Base-by-base conservation (phyloP, 2,329 filamentous ascomycete genomes). In the Blastomyces gilchristii region DNA sequence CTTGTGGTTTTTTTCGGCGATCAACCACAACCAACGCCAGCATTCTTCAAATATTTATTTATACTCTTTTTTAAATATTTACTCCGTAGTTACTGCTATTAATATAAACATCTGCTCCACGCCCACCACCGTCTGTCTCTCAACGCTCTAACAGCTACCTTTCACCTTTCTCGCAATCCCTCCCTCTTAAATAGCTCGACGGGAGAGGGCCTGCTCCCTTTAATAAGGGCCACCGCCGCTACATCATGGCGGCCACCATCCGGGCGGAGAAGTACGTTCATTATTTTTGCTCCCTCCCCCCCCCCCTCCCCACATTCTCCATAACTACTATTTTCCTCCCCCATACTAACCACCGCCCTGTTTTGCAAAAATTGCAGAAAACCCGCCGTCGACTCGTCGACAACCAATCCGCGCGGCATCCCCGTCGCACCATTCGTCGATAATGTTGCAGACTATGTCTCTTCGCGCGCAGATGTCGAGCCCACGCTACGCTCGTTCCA, bases 371-470 rank as follows among this genome's bases (percentile, higher is more conserved):
- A 31, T 31, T 68, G 67, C 67, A 67, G 63, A 66, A 72, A 65
- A 63, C 62, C 50, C 54, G 39, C 57, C 49, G 63, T 57, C 22
- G 43, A 52, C n/a, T 64, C 64, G 62, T 65, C 70, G 34, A 64
- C 71, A 68, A 76, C 77, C 59, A 79, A 79, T 67, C 73, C 77
- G 54, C 77, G 77, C 65, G 78, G 78, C 39, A 80, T 79, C 65
- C 77, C 77, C 64, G 70, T 72, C 31, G 78, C 78, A 50, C 78
- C 78, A 56, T 80, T 79, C 69, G 73, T 80, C 72, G 75, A 77
- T 70, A 73, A 78, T 72, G 77, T 80, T 50, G 67, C 69, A 66
- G 77, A 79, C 69, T 80, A 80, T 65, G 77, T 80, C 67, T 75
- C 77, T 54, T 74, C 73, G 6, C 74, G 77, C 63, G 73, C 73